A percentile compares a stretch with the other conserved stretches of the same genome.
Conservation (phyloP, 2,329 filamentous ascomycete genomes). For the Calonectria pseudoturangicola region DNA sequence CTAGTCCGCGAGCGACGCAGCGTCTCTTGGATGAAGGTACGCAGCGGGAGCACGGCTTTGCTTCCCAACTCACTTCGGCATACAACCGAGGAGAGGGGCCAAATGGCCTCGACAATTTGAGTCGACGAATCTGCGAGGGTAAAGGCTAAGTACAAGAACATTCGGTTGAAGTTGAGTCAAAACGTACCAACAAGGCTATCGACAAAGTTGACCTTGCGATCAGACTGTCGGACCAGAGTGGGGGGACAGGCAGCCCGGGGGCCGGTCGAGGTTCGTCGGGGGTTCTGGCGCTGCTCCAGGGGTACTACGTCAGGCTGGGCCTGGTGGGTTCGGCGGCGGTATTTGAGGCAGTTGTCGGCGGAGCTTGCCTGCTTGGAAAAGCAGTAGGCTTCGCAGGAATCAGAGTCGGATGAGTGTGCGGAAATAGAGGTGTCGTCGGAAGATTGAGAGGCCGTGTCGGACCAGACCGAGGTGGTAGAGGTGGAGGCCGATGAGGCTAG, state of each 20-base stretch:
- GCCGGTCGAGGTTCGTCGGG: conserved; percentile 74
- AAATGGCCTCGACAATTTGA: conserved; percentile 97
- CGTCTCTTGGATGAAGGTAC: conserved; percentile 98
- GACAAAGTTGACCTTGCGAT: conserved; percentile 96
- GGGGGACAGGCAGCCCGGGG: conserved; percentile 80
- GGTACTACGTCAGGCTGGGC: conserved; percentile 69
- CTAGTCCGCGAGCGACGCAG: conserved; percentile 95
- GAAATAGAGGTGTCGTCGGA: conserved; percentile 82
- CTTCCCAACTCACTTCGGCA: conserved; percentile 83
- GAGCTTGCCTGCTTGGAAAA: conserved; percentile 54
- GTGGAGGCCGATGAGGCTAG: conserved; percentile 85
- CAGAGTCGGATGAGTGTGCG: conserved; percentile 74
- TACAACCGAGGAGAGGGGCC: conserved; percentile 90
- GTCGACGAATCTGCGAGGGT: conserved; percentile 88
- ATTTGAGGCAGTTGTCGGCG: conserved; percentile 50
- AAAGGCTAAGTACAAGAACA: conserved; percentile 59
- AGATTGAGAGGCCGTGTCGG: conserved; percentile 80
- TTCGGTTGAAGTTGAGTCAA: conserved; percentile 49
- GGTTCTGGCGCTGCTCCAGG: conserved; percentile 78
- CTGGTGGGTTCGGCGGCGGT: conserved; percentile 51
- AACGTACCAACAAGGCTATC: conserved; percentile 97
- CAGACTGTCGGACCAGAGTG: conserved; percentile 87
- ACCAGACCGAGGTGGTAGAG: conserved; percentile 86
- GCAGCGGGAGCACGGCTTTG: conserved; percentile 89
- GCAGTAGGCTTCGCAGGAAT: conserved; percentile 67